phyloP scores from a whole-genome alignment of 1,139 yeast genomes.

The Zygosaccharomyces sapae region DNA sequence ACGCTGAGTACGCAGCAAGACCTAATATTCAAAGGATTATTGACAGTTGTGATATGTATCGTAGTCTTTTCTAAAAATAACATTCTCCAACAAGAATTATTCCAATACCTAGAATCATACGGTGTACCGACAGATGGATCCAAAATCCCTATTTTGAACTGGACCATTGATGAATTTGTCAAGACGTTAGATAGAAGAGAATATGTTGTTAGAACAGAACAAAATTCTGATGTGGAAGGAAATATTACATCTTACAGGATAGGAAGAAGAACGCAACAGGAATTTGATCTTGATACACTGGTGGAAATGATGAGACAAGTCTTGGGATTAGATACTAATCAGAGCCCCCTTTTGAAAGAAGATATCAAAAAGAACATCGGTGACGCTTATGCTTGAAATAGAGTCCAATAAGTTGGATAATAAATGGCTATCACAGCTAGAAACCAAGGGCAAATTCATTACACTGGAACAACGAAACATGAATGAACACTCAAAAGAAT shows the following conservation, averaged over 20 bases:
- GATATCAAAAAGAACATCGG: slow-evolving; percentile 27
- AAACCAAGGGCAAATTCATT: slow-evolving; percentile 1
- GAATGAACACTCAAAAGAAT: not conserved
- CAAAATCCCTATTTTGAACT: slow-evolving; percentile 27
- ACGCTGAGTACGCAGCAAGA: slow-evolving; percentile 20
- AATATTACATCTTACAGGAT: slow-evolving; percentile 24
- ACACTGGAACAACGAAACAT: not conserved
- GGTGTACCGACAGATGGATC: slow-evolving; percentile 31
- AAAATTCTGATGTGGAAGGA: slow-evolving; percentile 25
- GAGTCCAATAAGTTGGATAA: too few species aligned
- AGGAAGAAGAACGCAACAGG: slow-evolving; percentile 31
- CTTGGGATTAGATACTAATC: slow-evolving; percentile 22
- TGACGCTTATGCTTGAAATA: slow-evolving; percentile 24
- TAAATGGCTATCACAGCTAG: too few species aligned
- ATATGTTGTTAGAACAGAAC: slow-evolving; percentile 23
- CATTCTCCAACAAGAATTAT: slow-evolving; percentile 27
- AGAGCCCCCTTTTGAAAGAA: slow-evolving; percentile 15
- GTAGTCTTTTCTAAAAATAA: slow-evolving; percentile 31
- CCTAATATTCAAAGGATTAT: slow-evolving; percentile 27
- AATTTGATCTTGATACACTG: slow-evolving; percentile 27
- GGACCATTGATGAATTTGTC: slow-evolving; percentile 25
- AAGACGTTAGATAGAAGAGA: slow-evolving; percentile 24
- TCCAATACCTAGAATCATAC: slow-evolving; percentile 20
- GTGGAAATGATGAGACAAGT: slow-evolving; percentile 21
- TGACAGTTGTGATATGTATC: slow-evolving; percentile 22